A percentile compares a stretch with the other conserved stretches of the same genome.
Conservation (phyloP, 306 rosid species). For the Medicago lupulina region DNA sequence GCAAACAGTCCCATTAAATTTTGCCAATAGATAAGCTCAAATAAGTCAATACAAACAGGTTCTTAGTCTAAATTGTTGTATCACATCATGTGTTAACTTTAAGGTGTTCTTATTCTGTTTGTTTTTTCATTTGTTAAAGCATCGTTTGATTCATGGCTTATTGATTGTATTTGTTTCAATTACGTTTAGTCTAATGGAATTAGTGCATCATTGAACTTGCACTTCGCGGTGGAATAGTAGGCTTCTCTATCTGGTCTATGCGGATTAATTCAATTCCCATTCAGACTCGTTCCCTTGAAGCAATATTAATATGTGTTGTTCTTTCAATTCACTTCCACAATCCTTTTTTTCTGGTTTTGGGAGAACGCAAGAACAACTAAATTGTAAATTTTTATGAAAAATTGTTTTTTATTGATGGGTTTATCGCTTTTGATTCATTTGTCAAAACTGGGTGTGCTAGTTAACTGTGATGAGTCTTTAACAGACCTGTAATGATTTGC, state of each 20-base stretch:
- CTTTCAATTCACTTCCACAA: slow-evolving; percentile 32
- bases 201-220: no score
- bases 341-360: slow-evolving; percentile 21
- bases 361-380: slow-evolving; percentile 59
- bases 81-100: background rate
- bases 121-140: background rate
- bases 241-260: slow-evolving; percentile 97
- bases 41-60: no score
- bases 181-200: no score
- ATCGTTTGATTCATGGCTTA: background rate
- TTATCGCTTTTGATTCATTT: no score
- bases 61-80: no score
- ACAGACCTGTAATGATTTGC: slow-evolving; percentile 96
- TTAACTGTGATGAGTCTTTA: slow-evolving; percentile 68
- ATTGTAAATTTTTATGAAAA: background rate
- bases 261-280: slow-evolving; percentile 67
- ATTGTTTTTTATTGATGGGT: background rate
- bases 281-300: slow-evolving; percentile 99
- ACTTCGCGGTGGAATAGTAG: background rate
- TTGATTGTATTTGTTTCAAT: no score
- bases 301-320: slow-evolving; percentile 66
- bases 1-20: no score
- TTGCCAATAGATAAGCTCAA: no score
- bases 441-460: background rate
- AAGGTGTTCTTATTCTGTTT: background rate